Evolutionary conservation across 148 eudicot species (phyloP).

Genomic region (Rhododendron ovatum): DNA sequence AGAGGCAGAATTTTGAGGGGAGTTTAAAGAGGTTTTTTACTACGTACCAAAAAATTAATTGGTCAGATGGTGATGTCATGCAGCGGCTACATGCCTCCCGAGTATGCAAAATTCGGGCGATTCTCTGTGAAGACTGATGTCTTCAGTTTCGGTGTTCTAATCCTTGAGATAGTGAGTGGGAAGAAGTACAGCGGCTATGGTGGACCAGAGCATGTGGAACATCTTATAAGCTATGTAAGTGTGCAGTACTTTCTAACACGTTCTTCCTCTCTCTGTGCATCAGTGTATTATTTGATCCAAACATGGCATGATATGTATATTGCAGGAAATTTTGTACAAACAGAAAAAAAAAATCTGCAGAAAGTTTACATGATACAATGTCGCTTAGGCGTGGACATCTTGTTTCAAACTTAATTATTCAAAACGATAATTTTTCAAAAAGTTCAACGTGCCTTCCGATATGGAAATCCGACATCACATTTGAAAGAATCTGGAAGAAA

Average conservation of each 20-base stretch:
- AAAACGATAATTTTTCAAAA: too few species aligned
- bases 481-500: neutral
- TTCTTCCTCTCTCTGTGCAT: neutral
- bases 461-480: neutral
- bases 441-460: too few species aligned
- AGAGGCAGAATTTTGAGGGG: neutral
- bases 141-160: slow-evolving; percentile 37
- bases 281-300: neutral
- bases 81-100: slow-evolving; percentile 39
- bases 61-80: neutral
- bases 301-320: neutral
- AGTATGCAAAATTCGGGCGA: slow-evolving; percentile 28
- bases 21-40: neutral
- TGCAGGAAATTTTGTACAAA: neutral
- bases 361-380: too few species aligned
- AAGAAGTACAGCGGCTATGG: slow-evolving; percentile 19
- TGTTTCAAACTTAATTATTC: too few species aligned
- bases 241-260: neutral
- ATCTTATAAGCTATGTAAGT: slow-evolving; percentile 38
- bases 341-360: slow-evolving; percentile 15
- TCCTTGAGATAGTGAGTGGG: slow-evolving; percentile 44
- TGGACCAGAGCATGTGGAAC: neutral
- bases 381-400: neutral
- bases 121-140: slow-evolving; percentile 42
- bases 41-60: neutral